Evolutionary conservation across 2,329 filamentous ascomycete species (phyloP).

Genomic region (Nakataea oryzae): DNA sequence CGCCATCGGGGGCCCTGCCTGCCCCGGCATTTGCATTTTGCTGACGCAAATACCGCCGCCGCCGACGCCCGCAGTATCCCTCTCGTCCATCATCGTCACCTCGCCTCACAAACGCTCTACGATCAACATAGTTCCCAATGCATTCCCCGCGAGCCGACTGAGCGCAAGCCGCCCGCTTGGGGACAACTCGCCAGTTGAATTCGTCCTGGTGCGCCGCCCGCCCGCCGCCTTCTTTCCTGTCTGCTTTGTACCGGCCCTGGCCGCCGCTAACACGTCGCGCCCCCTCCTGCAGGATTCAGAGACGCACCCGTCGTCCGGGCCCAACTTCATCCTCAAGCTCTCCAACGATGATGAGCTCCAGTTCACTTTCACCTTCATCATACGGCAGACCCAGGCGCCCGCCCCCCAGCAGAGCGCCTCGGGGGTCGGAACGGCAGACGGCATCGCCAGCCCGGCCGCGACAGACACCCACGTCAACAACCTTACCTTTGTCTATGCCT

Average conservation of each 20-base stretch:
- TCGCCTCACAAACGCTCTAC: slow-evolving; percentile 70
- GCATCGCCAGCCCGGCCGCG: slow-evolving; percentile 34
- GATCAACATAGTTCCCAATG: slow-evolving; percentile 71
- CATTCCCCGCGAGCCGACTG: slow-evolving; percentile 74
- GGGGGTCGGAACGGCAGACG: slow-evolving; percentile 32
- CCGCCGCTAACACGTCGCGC: neutral
- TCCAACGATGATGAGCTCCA: slow-evolving; percentile 84
- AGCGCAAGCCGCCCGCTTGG: slow-evolving; percentile 59
- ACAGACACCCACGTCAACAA: slow-evolving; percentile 74
- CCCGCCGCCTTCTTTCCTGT: slow-evolving; percentile 1
- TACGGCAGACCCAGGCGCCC: slow-evolving; percentile 40
- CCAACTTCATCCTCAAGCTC: slow-evolving; percentile 77
- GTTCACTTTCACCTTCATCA: slow-evolving; percentile 86
- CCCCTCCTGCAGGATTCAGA: slow-evolving; percentile 68
- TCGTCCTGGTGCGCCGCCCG: slow-evolving; percentile 62
- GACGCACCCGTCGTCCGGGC: slow-evolving; percentile 33
- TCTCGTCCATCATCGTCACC: slow-evolving; percentile 73
- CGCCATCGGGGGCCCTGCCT: slow-evolving; percentile 7
- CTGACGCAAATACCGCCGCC: neutral
- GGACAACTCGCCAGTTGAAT: slow-evolving; percentile 74
- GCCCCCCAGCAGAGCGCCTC: slow-evolving; percentile 12
- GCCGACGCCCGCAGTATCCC: slow-evolving; percentile 67
- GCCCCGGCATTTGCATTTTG: neutral
- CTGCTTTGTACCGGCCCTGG: neutral
- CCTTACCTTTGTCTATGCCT: slow-evolving; percentile 85